Conservation (phyloP, 805 yeast species). For the Vanderwaltozyma polyspora region DNA sequence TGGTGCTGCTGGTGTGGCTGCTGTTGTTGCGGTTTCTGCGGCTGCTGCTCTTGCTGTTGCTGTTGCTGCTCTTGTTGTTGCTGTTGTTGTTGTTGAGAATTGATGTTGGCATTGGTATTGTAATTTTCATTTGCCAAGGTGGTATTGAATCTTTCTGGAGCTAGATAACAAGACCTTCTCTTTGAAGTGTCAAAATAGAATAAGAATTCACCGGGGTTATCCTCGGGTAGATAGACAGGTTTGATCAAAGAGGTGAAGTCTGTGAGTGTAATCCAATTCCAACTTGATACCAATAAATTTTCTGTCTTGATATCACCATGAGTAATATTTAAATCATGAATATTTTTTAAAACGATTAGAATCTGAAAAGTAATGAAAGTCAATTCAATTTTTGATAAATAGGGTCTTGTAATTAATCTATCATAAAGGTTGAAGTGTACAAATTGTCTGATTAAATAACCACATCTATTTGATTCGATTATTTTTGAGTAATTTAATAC, state of each 20-base stretch:
- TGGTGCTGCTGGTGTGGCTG: no score
- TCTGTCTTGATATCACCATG: conserved; percentile 94
- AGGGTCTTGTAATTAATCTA: conserved; percentile 77
- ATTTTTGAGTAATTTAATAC: conserved; percentile 62
- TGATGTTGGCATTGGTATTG: conserved; percentile 7
- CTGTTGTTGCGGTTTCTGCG: no score
- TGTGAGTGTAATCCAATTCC: conserved; percentile 75
- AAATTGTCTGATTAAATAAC: conserved; percentile 76
- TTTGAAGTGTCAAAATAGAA: conserved; percentile 88
- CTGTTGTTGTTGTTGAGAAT: no score
- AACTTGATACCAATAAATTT: conserved; percentile 73
- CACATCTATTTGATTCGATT: conserved; percentile 85
- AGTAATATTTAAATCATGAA: conserved; percentile 50
- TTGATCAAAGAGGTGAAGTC: conserved; percentile 74
- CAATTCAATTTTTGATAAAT: conserved; percentile 69
- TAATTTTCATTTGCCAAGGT: conserved; percentile 8
- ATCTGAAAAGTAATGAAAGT: conserved; percentile 78
- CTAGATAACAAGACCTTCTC: conserved; percentile 78
- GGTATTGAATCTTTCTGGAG: conserved; percentile 75
- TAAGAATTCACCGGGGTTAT: conserved; percentile 83
- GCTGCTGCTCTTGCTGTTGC: no score
- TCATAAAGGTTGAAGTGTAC: conserved; percentile 76
- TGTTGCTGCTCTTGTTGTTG: no score
- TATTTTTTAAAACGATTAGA: conserved; percentile 45
- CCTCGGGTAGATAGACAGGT: conserved; percentile 79